Evolutionary conservation across 768 basidiomycete genomes (phyloP), one percentile per base, ranked within the genome.

Genomic region (Amanita brunnescens): DNA sequence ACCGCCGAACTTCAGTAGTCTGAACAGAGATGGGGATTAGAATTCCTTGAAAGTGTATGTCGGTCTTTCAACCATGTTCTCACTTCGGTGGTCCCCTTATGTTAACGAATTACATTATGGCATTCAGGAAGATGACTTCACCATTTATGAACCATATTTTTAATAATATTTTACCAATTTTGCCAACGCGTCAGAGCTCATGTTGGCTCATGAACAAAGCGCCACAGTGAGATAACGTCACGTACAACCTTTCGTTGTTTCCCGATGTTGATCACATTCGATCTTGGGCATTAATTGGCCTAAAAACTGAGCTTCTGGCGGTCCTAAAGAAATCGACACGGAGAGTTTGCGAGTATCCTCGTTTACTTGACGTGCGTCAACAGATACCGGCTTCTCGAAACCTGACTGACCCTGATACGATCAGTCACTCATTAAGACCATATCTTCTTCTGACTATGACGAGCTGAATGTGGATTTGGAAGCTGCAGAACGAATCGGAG

Each of bases 301-400:
- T 91, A 72, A 88, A 88, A 65, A 85, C 87, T 62, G 96, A 99
- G 62, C 76, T 99, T 29, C 89, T 91, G 53, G 92, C 91, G 6
- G 95, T 98, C 70, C 81, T 98, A 54, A 98, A 98, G 76, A 97
- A 97, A 72, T 96, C 96, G 6, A 87, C 98, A 44, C 96, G 98
- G 67, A 83, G 96, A 55, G 87, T 98, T 58, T 96, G 95, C 79
- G 98, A 98, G 75, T 98, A 98, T 66, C 94, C 94, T 20, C 76
- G 98, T 12, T 79, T 98, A 18, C 81, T 99, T 59, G 88, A 90
- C 65, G 92, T 92, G 62, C 63, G 85, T 72, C 24, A 41, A 50
- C 53, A 46, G 57, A 47, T 54, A 6, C 38, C 46, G 4, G 38
- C 20, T 10, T 24, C 33, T 2, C 14, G 30, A 38, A 21, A 30